Percentiles rank a stretch among this genome's conserved stretches.
phyloP scores from a whole-genome alignment of 805 yeast species.

The Yamadazyma akitaensis region DNA sequence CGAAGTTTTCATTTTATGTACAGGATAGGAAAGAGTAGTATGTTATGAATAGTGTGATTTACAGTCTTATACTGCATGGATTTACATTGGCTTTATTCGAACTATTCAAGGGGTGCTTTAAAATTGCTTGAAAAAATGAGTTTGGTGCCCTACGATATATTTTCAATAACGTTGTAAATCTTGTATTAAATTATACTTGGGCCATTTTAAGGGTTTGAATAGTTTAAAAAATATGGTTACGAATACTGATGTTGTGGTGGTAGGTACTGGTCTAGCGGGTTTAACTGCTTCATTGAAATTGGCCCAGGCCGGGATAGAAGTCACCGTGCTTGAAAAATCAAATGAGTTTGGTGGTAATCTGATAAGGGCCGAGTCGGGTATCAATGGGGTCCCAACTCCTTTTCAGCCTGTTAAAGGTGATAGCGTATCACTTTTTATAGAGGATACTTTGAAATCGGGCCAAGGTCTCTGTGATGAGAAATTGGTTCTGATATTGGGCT shows the following conservation, averaged over 20 bases:
- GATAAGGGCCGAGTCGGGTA: constrained; percentile 60
- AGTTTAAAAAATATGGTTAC: neutral
- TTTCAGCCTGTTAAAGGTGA: constrained; percentile 25
- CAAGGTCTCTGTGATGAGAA: constrained; percentile 23
- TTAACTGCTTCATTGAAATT: constrained; percentile 42
- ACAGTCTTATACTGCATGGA: too few relatives aligned
- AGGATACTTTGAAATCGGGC: constrained; percentile 35
- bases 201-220: neutral
- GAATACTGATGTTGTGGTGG: constrained; percentile 28
- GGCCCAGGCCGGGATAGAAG: constrained; percentile 35
- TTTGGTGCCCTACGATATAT: too few relatives aligned
- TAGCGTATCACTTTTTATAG: constrained; percentile 21
- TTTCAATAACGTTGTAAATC: too few relatives aligned
- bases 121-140: too few relatives aligned
- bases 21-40: neutral
- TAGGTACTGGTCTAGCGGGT: constrained; percentile 60
- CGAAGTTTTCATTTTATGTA: neutral
- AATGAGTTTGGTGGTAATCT: constrained; percentile 56
- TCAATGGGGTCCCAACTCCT: constrained; percentile 42
- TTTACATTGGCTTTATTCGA: too few relatives aligned
- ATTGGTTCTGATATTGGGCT: constrained; percentile 24
- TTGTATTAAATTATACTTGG: too few relatives aligned
- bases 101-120: too few relatives aligned
- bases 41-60: too few relatives aligned
- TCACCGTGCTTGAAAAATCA: constrained; percentile 48